Percentiles rank a stretch among this genome's conserved stretches.
These are phyloP conservation scores for Arctium minus DNA, from an alignment of 129 eudicot species.

Conservation along the genomic window DNA sequence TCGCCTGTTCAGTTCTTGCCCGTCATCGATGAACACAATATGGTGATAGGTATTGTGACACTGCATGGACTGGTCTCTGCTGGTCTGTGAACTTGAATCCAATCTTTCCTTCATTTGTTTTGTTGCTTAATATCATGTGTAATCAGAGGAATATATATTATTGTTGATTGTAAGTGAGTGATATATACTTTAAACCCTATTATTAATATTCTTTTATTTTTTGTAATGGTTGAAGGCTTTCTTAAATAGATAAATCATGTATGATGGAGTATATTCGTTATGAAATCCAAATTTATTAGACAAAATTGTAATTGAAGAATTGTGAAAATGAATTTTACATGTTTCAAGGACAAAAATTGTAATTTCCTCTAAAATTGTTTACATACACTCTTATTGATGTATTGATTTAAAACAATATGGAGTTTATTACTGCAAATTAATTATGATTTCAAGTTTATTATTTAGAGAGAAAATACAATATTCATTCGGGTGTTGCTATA, in stretches of 20 bases:
- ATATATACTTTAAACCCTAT: neutral
- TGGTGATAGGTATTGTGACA: slow-evolving; percentile 79
- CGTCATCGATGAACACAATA: slow-evolving; percentile 52
- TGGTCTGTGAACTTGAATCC: slow-evolving; percentile 54
- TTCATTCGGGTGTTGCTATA: too few species aligned
- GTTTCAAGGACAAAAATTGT: too few species aligned
- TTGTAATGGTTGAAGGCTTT: neutral
- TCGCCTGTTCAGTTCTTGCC: slow-evolving; percentile 97
- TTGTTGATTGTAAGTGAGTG: neutral
- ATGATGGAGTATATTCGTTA: too few species aligned
- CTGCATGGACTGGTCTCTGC: slow-evolving; percentile 91
- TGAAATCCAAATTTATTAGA: too few species aligned
- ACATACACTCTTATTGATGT: too few species aligned
- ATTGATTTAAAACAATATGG: too few species aligned
- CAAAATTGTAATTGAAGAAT: too few species aligned
- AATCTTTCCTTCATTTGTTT: neutral
- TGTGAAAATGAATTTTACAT: too few species aligned
- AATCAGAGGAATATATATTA: neutral
- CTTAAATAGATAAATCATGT: neutral
- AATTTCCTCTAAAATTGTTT: too few species aligned
- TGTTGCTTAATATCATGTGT: neutral
- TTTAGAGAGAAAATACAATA: neutral
- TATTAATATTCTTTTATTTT: neutral
- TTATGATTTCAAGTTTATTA: too few species aligned
- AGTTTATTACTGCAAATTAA: too few species aligned